Evolutionary conservation across 129 eudicot genomes (phyloP), one percentile per base, ranked within the genome.

Genomic region (Chrysanthemum makinoi): DNA sequence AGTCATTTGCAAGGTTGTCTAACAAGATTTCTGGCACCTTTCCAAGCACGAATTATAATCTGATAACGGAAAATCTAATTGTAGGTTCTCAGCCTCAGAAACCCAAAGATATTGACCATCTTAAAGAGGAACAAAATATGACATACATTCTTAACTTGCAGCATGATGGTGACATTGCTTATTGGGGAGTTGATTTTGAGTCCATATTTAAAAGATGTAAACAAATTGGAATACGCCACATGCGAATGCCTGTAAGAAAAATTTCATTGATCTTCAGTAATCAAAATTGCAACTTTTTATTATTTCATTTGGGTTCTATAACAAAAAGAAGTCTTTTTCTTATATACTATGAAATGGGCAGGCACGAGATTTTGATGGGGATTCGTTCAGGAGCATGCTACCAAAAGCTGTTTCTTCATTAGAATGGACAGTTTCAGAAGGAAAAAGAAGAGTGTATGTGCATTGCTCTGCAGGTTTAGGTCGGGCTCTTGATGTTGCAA

Each of bases 21-120:
- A 20, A 20, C 22, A 20, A 20, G 22, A 20, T 20, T 20, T 20
- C 22, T 20, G 22, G 22, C 22, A 20, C 22, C 22, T 20, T 20
- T 20, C 1, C 22, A 20, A 1, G 0, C 22, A 20, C 22, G 22
- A 20, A 1, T 20, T 20, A 20, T 20, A 20, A 20, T 20, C 22
- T 89, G 78, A 89, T 93, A 78, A 84, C 83, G 1, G 98, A 87
- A 72, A 68, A 82, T 54, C 81, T 89, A 65, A 93, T 93, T 14
- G 96, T 93, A 52, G 98, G 98, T 11, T 93, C 98, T 43, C 98
- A 93, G 67, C 98, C 98, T 69, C 98, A 93, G 68, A 93, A 87
- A 71, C 83, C 83, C 8, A 95, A 93, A 77, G 98, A 93, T 78
- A 80, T 93, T 3, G 83, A 89, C 80, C 96, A 93, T 79, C 83